Evolutionary conservation across 768 basidiomycete genomes (phyloP).

Genomic region (Boletus tomentosulus): DNA sequence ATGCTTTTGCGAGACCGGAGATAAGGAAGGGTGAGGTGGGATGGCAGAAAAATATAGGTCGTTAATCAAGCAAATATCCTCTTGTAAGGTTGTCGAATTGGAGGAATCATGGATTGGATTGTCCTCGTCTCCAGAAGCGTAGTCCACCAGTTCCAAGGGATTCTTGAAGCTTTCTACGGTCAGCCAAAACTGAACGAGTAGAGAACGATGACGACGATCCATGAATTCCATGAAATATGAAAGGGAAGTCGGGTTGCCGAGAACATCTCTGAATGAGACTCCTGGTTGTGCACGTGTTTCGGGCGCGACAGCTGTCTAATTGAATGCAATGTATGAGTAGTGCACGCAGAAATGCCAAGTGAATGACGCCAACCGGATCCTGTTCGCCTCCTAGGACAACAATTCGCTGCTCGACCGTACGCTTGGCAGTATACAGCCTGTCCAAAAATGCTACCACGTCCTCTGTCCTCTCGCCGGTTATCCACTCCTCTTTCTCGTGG

Average conservation of each 20-base stretch:
- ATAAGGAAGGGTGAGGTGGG: conserved; percentile 53
- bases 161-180: conserved; percentile 98
- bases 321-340: conserved; percentile 1
- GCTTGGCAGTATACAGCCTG: conserved; percentile 83
- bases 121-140: conserved; percentile 55
- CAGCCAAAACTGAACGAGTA: conserved; percentile 95
- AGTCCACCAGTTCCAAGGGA: conserved; percentile 80
- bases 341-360: not conserved
- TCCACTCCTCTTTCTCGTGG: conserved; percentile 86
- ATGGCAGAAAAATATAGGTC: conserved; percentile 76
- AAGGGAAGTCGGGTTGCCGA: conserved; percentile 84
- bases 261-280: conserved; percentile 69
- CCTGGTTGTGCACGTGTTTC: conserved; percentile 45
- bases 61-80: conserved; percentile 88
- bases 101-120: conserved; percentile 55
- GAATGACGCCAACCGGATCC: conserved; percentile 45
- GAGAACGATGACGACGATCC: conserved; percentile 81
- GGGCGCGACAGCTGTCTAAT: conserved; percentile 38
- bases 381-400: conserved; percentile 69
- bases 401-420: conserved; percentile 84
- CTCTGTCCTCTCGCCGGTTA: conserved; percentile 80
- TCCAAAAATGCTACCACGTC: conserved; percentile 85
- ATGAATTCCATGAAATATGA: conserved; percentile 99
- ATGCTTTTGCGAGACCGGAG: conserved; percentile 66
- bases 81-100: conserved; percentile 60